Base-by-base conservation (phyloP, 306 rosid species). In the apple (Malus domestica) region DNA sequence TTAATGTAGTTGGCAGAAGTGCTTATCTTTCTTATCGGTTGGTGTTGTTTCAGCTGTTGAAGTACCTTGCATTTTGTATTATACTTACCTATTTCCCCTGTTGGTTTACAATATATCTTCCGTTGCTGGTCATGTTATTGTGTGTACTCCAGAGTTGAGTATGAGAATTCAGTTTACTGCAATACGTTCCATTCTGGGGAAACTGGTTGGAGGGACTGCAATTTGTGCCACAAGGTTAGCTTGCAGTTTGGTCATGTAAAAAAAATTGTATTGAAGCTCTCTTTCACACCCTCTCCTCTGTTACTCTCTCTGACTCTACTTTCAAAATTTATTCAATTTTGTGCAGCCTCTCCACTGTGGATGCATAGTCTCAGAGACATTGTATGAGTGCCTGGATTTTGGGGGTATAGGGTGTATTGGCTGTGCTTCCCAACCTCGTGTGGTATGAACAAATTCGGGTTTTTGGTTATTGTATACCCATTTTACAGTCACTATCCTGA, bases 151-250 rank as follows among this genome's bases (percentile, higher is more conserved):
- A 96, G 99, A 87, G 82, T 93, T 81, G 80, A 91, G 10, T 80
- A 71, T 70, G 97, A 96, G 82, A 82, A 74, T 35, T 80, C 81
- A 29, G 71, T 81, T 80, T 96, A 80, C 86, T 96, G 99, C 74
- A 81, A 79, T 76, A 87, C 81, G 35, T 92, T 87, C 83, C 99
- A 96, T 65, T 74, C 35, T n/a, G 89, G 86, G 61, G 91, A 92
- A 80, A 78, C 88, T 62, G 99, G 99, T 86, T 96, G 99, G 99
- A 91, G 90, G 81, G 97, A 92, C 69, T 96, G 99, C 89, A 78
- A 85, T 78, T 79, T 85, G 75, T 96, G 99, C 86, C 85, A 84
- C 82, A 96, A 92, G 97, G 99, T 96, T 85, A 79, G 77, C 70
- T 76, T 72, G 54, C 66, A 20, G 8, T 74, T 54, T 73, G 57